Conservation (phyloP, 78 protist genomes). For the Mantamonas sphyraenae region DNA sequence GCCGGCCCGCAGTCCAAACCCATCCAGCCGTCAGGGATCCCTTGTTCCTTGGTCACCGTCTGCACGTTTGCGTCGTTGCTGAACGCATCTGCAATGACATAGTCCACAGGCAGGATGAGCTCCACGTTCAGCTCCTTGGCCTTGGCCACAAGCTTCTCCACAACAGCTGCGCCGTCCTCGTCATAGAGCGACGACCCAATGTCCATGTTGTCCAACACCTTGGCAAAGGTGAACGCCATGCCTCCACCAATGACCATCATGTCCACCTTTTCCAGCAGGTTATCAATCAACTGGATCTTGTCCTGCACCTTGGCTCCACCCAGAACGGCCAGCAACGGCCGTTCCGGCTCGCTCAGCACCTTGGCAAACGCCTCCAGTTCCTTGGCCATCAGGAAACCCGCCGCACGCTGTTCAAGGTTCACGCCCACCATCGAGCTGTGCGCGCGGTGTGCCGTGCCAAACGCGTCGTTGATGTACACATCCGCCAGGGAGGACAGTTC, state of each 20-base stretch:
- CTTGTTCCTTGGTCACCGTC: slow-evolving; percentile 45
- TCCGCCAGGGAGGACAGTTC: slow-evolving; percentile 88
- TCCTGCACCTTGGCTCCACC: slow-evolving; percentile 97
- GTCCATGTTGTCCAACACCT: slow-evolving; percentile 48
- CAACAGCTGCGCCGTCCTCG: slow-evolving; percentile 72
- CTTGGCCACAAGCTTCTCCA: slow-evolving; percentile 56
- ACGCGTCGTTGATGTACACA: slow-evolving; percentile 96
- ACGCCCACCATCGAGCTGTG: slow-evolving; percentile 77
- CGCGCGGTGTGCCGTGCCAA: slow-evolving; percentile 99
- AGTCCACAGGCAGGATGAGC: slow-evolving; percentile 85
- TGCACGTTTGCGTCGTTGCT: slow-evolving; percentile 45
- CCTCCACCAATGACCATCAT: slow-evolving; percentile 96
- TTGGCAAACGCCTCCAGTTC: slow-evolving; percentile 92
- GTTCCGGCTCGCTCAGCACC: slow-evolving; percentile 77
- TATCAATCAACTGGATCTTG: slow-evolving; percentile 93
- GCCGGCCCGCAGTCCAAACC: slow-evolving; percentile 53
- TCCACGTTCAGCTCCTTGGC: slow-evolving; percentile 76
- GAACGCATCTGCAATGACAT: slow-evolving; percentile 72
- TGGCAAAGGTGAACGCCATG: slow-evolving; percentile 97
- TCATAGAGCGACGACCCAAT: slow-evolving; percentile 84
- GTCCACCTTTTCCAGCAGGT: slow-evolving; percentile 86
- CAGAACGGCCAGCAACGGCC: slow-evolving; percentile 94
- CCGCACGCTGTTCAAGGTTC: slow-evolving; percentile 45
- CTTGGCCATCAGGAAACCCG: slow-evolving; percentile 90
- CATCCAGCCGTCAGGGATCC: slow-evolving; percentile 93